Conservation (phyloP, 2,329 filamentous ascomycete species). For the Trichophyton mentagrophytes region DNA sequence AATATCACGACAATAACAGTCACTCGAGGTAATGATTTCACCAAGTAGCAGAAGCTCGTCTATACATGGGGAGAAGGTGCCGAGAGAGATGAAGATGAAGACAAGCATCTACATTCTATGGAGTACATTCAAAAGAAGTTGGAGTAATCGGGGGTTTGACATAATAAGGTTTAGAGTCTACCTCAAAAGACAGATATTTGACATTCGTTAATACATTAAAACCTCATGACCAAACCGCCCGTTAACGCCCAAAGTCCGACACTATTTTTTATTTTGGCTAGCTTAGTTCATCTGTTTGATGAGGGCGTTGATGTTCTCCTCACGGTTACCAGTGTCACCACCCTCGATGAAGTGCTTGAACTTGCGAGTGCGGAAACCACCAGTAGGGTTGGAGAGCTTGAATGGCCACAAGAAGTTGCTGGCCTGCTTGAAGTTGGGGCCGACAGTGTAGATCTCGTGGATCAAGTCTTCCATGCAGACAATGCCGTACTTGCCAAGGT, state of each 20-base stretch:
- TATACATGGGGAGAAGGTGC: too few species aligned
- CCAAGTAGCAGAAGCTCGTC: too few species aligned
- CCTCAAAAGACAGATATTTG: neutral
- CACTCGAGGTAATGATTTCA: too few species aligned
- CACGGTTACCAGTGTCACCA: constrained; percentile 96
- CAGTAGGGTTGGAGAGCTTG: constrained; percentile 97
- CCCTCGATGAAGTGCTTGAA: constrained; percentile 99
- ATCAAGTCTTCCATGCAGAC: constrained; percentile 99
- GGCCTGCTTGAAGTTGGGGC: constrained; percentile 99
- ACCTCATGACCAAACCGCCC: constrained; percentile 6
- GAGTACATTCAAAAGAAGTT: neutral
- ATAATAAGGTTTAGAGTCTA: constrained; percentile 3
- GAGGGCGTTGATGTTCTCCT: constrained; percentile 93
- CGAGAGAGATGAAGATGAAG: too few species aligned
- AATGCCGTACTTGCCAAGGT: constrained; percentile 95
- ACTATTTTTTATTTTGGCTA: neutral
- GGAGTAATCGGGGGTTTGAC: constrained; percentile 3
- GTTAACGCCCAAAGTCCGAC: neutral
- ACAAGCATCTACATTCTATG: too few species aligned
- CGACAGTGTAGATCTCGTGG: constrained; percentile 97
- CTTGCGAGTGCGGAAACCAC: constrained; percentile 91
- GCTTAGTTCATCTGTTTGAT: constrained; percentile 97
- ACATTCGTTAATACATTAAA: constrained; percentile 6
- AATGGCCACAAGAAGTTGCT: constrained; percentile 99
- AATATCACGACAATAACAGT: too few species aligned